Evolutionary conservation across 2,329 filamentous ascomycete species (phyloP).

Genomic region (Trichophyton schoenleinii): DNA sequence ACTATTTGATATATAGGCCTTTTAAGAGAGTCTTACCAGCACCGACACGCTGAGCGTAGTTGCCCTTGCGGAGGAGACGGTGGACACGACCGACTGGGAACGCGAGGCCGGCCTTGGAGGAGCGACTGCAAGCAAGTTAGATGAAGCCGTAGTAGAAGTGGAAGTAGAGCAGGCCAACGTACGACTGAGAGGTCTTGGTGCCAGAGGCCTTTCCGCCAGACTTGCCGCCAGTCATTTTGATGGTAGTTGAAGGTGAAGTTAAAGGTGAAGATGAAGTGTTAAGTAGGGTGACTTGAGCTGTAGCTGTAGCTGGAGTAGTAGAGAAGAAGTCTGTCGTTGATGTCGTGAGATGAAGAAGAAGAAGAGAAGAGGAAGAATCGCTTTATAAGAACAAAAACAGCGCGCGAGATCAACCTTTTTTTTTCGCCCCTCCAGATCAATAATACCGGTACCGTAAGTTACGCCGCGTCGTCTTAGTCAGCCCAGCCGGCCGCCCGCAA

Average conservation of each 20-base stretch:
- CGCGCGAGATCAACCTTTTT: constrained; percentile 32
- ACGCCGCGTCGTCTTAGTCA: constrained; percentile 14
- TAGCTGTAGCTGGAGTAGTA: not conserved
- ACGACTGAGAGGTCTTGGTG: constrained; percentile 99
- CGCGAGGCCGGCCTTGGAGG: constrained; percentile 96
- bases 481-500: not conserved
- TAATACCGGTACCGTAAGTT: constrained; percentile 18
- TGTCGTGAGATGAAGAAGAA: constrained; percentile 10
- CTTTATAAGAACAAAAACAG: constrained; percentile 13
- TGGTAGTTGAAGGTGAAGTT: constrained; percentile 29
- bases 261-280: constrained; percentile 12
- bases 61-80: constrained; percentile 96
- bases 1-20: no score
- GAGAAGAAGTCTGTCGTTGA: no score
- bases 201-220: constrained; percentile 99
- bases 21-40: constrained; percentile 47
- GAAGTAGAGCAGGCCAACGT: constrained; percentile 38
- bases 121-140: constrained; percentile 54
- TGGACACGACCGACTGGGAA: constrained; percentile 99
- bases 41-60: constrained; percentile 99
- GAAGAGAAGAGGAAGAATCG: constrained; percentile 4
- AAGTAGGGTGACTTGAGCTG: constrained; percentile 14
- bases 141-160: constrained; percentile 23
- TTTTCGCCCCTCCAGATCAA: constrained; percentile 28
- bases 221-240: constrained; percentile 99